These are phyloP conservation scores for Alopecurus myosuroides DNA, from an alignment of 176 grass and related monocot genomes.

Conservation along the genomic window DNA sequence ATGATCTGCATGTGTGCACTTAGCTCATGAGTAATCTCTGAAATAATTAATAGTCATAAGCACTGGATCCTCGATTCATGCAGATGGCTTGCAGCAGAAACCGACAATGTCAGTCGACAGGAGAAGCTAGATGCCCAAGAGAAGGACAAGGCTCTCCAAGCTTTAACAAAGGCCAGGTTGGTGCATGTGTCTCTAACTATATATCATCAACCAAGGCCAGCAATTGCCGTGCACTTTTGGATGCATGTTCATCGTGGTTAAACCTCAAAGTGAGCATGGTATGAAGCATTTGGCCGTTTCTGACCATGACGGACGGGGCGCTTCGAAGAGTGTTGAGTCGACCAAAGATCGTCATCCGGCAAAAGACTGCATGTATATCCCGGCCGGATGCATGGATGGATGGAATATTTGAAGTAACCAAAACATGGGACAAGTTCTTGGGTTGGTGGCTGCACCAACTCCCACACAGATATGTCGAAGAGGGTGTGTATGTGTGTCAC, in stretches of 20 bases:
- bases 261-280: constrained; percentile 43
- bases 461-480: constrained; percentile 52
- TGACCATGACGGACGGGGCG: constrained; percentile 19
- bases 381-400: not conserved
- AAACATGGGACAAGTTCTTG: constrained; percentile 31
- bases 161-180: constrained; percentile 35
- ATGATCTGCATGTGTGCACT: too few relatives aligned
- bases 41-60: not conserved
- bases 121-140: not conserved
- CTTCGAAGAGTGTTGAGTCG: constrained; percentile 31
- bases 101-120: not conserved
- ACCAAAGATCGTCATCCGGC: constrained; percentile 41
- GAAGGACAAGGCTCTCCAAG: constrained; percentile 7
- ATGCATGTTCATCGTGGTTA: constrained; percentile 24
- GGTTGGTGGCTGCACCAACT: constrained; percentile 48
- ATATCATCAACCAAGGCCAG: constrained; percentile 7
- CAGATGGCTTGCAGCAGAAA: not conserved
- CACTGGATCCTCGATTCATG: not conserved
- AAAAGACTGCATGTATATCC: constrained; percentile 14
- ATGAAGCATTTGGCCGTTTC: constrained; percentile 26
- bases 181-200: constrained; percentile 31
- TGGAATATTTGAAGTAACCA: constrained; percentile 10
- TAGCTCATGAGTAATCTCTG: too few relatives aligned
- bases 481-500: constrained; percentile 26
- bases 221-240: constrained; percentile 18